Evolutionary conservation across 177 flowering plant species (phyloP), one percentile per base, ranked within the genome.

Genomic region (Tripterygium wilfordii): DNA sequence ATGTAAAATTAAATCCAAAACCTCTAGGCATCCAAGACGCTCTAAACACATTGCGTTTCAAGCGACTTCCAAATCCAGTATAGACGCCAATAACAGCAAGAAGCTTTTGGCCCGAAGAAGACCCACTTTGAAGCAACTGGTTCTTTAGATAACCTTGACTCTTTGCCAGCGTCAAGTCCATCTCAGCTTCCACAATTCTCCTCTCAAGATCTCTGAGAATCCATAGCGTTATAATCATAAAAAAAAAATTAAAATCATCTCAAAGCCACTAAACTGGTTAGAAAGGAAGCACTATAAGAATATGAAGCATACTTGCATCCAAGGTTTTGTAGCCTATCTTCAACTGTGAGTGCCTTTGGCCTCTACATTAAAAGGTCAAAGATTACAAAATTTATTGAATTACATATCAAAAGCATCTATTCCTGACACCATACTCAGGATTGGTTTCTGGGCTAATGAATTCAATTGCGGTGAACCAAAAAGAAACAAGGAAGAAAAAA

Each of bases 31-130:
- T 80, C 99, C 97, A 89, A 41, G 95, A 75, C 10, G 85, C 82
- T 73, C 99, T 75, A 62, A 81, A 80, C 35, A 61, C 51, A 65
- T 82, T 94, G 30, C 97, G 61, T 39, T 64, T 82, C 72, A 83
- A 66, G 6, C 73, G 96, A 64, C 97, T 70, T 19, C 99, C 99
- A 72, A 94, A 94, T 25, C 92, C 90, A 29, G 96, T 83, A 68
- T 82, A 94, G 67, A 94, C 84, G 45, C 99, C 99, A 67, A 94
- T 81, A 44, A 94, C 95, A 54, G 99, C 97, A 56, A 94, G 90
- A 46, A 76, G 65, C 64, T 68, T 83, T 41, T 68, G 59, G 14
- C 60, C 65, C 12, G 84, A 68, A 27, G 74, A 58, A 56, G 82
- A 51, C 13, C 59, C 80, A 66, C 61, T 70, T 61, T 66, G 64